Evolutionary conservation across 495 filamentous ascomycete species (phyloP), one percentile per base, ranked within the genome.

Genomic region (Hypoxylon trugodes): DNA sequence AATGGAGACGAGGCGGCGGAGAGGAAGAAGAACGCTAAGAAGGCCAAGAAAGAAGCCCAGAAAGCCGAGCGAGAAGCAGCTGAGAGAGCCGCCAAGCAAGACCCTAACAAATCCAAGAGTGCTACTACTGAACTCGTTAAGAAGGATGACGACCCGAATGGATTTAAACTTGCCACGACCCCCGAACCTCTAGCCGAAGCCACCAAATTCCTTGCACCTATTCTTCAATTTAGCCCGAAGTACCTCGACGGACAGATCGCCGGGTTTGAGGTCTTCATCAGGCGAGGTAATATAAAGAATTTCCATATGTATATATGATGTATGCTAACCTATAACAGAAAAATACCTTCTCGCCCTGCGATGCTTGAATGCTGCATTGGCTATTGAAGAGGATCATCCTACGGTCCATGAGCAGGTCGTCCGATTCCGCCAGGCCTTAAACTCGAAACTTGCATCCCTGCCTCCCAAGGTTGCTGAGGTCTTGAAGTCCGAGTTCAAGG

Each of bases 11-110:
- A 89, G 42, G 83, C 84, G 0, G 84, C 85, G 3, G 93, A 97
- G 69, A 83, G 84, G 51, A 98, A 96, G 83, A 98, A 96, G 80
- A 92, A 92, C 0, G 79, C 90, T 32, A 97, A 97, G 83, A 98
- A 98, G 79, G 93, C 94, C 2, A 93, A 88, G 78, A 93, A 91
- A 75, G 95, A 97, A 65, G 90, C 90, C 8, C 90, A 95, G 67
- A 93, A 90, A 66, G 82, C 84, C 6, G 92, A 96, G 71, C 89
- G 90, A 68, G 87, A 88, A 28, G 94, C 93, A 25, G 87, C 87
- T 10, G 89, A 92, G 61, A 77, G 77, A 24, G 81, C 78, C n/a
- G 85, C 83, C 58, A 94, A 90, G 75, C 88, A 90, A 21, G 87
- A 93, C 72, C 77, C 82, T 8, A 89, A 89, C 65, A 88, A 87